These are phyloP conservation scores for Penicillium pancosmium DNA, from an alignment of 495 filamentous ascomycete species.

Conservation along the genomic window DNA sequence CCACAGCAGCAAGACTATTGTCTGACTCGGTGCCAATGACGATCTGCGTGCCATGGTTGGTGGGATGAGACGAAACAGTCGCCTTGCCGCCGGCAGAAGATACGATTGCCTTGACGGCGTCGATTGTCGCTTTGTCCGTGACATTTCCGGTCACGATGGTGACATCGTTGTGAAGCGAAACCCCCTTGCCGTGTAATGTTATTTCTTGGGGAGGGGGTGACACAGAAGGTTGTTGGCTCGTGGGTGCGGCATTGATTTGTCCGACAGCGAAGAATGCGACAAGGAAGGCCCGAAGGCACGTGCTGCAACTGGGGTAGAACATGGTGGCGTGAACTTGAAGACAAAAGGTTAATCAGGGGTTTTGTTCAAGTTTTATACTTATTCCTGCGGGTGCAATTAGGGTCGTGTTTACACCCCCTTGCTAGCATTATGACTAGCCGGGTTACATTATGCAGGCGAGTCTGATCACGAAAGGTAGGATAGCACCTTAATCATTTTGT, in stretches of 20 bases:
- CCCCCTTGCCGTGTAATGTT: not conserved
- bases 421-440: not conserved
- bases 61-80: constrained; percentile 9
- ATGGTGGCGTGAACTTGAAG: constrained; percentile 4
- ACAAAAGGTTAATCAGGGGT: not conserved
- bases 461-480: constrained; percentile 6
- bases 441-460: constrained; percentile 15
- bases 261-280: constrained; percentile 10
- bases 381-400: not conserved
- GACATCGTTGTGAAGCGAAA: constrained; percentile 12
- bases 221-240: not conserved
- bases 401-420: constrained; percentile 4
- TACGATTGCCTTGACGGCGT: constrained; percentile 12
- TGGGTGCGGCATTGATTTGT: constrained; percentile 11
- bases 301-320: constrained; percentile 7
- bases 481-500: constrained; percentile 2
- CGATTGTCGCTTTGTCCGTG: constrained; percentile 18
- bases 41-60: constrained; percentile 16
- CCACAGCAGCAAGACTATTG: not conserved
- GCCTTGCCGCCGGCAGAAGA: constrained; percentile 13
- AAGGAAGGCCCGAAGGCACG: constrained; percentile 14
- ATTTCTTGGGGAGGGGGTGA: constrained; percentile 19
- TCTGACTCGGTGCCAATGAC: constrained; percentile 14
- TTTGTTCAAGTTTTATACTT: constrained; percentile 1
- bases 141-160: constrained; percentile 17